Evolutionary conservation across 1,284 basidiomycete species (phyloP).

Genomic region (Inonotus hispidus): DNA sequence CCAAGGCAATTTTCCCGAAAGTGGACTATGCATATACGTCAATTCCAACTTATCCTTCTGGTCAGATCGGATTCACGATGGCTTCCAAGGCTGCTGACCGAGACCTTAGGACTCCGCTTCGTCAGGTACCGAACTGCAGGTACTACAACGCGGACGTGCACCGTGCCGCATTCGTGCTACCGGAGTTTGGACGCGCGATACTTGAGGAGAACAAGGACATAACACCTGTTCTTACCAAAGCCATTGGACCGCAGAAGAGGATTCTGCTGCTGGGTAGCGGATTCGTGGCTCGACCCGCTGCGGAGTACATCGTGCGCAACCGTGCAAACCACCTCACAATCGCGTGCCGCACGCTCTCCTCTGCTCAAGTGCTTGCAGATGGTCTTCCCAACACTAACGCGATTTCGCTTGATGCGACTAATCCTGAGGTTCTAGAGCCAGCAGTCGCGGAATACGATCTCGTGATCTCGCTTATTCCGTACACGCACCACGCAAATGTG

Average conservation of each 20-base stretch:
- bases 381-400: slow-evolving; percentile 68
- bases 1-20: slow-evolving; percentile 76
- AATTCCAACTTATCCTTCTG: slow-evolving; percentile 96
- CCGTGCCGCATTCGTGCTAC: slow-evolving; percentile 81
- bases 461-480: slow-evolving; percentile 96
- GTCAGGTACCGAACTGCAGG: slow-evolving; percentile 63
- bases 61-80: slow-evolving; percentile 95
- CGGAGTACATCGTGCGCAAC: slow-evolving; percentile 87
- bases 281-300: slow-evolving; percentile 91
- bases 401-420: slow-evolving; percentile 81
- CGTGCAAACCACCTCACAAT: slow-evolving; percentile 84
- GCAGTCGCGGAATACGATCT: slow-evolving; percentile 86
- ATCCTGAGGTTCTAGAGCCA: slow-evolving; percentile 68
- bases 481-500: slow-evolving; percentile 87
- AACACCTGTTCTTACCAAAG: slow-evolving; percentile 51
- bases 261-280: slow-evolving; percentile 92
- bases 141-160: slow-evolving; percentile 92
- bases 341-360: slow-evolving; percentile 81
- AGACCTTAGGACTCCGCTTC: slow-evolving; percentile 65
- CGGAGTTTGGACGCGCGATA: slow-evolving; percentile 82
- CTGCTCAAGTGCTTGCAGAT: slow-evolving; percentile 65
- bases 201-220: slow-evolving; percentile 71
- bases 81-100: slow-evolving; percentile 77
- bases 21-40: slow-evolving; percentile 94
- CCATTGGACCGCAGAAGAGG: slow-evolving; percentile 43